Conservation (phyloP, 257 asterid genomes). For the Plantago elongata region DNA sequence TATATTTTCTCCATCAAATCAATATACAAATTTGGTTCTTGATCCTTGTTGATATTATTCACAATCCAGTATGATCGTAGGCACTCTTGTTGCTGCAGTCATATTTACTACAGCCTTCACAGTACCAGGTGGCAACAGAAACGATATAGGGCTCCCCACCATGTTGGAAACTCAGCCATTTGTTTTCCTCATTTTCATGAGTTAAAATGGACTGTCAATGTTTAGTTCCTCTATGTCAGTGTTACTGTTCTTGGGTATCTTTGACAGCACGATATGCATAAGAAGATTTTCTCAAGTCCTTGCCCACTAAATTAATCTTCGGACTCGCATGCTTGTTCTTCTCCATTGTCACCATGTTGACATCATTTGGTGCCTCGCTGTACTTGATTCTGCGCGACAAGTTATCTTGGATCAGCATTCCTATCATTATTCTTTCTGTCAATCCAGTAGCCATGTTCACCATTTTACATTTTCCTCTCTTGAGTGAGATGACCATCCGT, state of each 20-base stretch:
- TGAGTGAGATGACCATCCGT: constrained; percentile 23
- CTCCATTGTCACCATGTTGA: constrained; percentile 25
- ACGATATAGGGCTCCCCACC: constrained; percentile 13
- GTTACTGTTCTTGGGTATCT: constrained; percentile 31
- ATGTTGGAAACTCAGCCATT: constrained; percentile 13
- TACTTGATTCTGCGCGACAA: constrained; percentile 19
- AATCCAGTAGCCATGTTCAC: constrained; percentile 19
- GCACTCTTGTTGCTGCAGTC: constrained; percentile 33
- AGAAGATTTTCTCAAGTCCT: constrained; percentile 17
- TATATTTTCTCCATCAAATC: too few relatives aligned
- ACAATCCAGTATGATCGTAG: constrained; percentile 31
- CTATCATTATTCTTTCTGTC: constrained; percentile 14
- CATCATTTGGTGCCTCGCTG: constrained; percentile 24
- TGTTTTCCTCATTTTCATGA: constrained; percentile 24
- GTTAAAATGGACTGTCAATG: constrained; percentile 29
- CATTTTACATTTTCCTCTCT: constrained; percentile 19
- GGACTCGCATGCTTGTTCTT: constrained; percentile 22
- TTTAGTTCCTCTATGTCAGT: constrained; percentile 23
- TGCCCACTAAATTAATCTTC: constrained; percentile 22
- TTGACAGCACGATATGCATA: constrained; percentile 27
- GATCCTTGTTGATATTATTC: too few relatives aligned
- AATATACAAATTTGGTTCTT: too few relatives aligned
- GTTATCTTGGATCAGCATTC: constrained; percentile 23
- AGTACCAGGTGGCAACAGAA: constrained; percentile 32
- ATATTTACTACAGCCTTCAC: constrained; percentile 37